Evolutionary conservation across 331 rosid genomes (phyloP).

Genomic region (Ulmus americana): DNA sequence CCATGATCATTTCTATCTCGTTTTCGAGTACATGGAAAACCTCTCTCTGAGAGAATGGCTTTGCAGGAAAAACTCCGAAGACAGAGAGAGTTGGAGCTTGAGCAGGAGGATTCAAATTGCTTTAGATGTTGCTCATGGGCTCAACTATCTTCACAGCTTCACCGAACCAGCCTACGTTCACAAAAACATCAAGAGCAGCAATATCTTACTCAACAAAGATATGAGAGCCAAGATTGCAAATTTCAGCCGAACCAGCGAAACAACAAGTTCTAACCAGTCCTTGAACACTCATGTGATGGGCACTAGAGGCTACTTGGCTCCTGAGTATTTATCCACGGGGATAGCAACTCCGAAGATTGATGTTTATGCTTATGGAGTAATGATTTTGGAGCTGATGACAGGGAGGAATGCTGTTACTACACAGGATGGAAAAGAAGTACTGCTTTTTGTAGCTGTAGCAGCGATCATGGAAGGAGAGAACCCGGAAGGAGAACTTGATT

Average conservation of each 20-base stretch:
- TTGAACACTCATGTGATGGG: conserved; percentile 16
- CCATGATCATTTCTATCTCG: conserved; percentile 32
- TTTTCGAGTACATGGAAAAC: conserved; percentile 62
- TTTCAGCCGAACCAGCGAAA: conserved; percentile 39
- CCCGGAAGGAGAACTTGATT: conserved; percentile 31
- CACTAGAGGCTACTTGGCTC: conserved; percentile 38
- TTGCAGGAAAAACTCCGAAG: conserved; percentile 14
- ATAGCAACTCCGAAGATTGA: conserved; percentile 45
- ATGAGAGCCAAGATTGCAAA: conserved; percentile 56
- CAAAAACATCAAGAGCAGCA: conserved; percentile 42
- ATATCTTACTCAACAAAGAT: conserved; percentile 43
- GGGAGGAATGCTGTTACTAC: conserved; percentile 33
- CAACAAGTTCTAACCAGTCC: background rate
- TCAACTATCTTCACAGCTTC: conserved; percentile 74
- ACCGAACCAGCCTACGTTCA: conserved; percentile 59
- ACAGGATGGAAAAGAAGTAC: conserved; percentile 35
- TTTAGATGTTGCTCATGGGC: conserved; percentile 66
- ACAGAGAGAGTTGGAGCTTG: conserved; percentile 39
- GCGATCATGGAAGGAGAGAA: conserved; percentile 27
- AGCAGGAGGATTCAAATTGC: conserved; percentile 58
- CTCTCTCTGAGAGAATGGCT: conserved; percentile 68
- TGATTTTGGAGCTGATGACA: conserved; percentile 52
- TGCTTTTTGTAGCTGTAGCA: conserved; percentile 29
- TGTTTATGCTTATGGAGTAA: conserved; percentile 55
- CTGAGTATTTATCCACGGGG: conserved; percentile 35